Conservation (phyloP, 1,139 yeast genomes). For the Candida tetrigidarum region DNA sequence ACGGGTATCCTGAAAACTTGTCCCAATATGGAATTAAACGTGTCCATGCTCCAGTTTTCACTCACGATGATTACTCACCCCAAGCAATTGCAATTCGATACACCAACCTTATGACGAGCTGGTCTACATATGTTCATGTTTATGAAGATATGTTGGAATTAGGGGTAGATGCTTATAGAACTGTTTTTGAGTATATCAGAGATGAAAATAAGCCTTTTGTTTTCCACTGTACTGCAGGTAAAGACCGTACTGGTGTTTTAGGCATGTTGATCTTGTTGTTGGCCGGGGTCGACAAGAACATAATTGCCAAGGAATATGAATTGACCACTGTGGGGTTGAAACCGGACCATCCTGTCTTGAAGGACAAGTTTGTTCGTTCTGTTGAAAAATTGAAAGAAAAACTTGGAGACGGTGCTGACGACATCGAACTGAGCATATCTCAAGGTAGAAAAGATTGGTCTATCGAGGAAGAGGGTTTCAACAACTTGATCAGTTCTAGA, state of each 20-base stretch:
- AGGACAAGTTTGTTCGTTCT: constrained; percentile 34
- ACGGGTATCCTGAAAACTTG: constrained; percentile 46
- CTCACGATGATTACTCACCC: constrained; percentile 64
- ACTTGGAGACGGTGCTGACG: constrained; percentile 45
- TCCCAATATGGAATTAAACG: constrained; percentile 52
- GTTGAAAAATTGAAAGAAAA: constrained; percentile 33
- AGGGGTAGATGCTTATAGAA: constrained; percentile 50
- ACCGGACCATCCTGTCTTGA: constrained; percentile 50
- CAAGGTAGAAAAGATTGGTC: constrained; percentile 46
- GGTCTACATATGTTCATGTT: constrained; percentile 67
- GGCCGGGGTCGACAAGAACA: constrained; percentile 66
- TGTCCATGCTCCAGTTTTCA: constrained; percentile 63
- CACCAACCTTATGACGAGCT: constrained; percentile 58
- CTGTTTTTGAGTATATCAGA: constrained; percentile 55
- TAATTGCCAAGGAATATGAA: constrained; percentile 57
- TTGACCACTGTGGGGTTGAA: constrained; percentile 68
- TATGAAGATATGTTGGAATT: constrained; percentile 60
- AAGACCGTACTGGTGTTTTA: constrained; percentile 82
- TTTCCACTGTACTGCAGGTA: constrained; percentile 86
- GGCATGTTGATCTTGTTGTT: constrained; percentile 68
- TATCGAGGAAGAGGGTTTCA: constrained; percentile 52
- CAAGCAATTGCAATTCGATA: constrained; percentile 64
- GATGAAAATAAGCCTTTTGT: constrained; percentile 55
- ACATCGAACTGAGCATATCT: constrained; percentile 33
- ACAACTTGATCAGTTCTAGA: constrained; percentile 63